Base-by-base conservation (phyloP, 140 eudicot species). In the Flaveria floridana region DNA sequence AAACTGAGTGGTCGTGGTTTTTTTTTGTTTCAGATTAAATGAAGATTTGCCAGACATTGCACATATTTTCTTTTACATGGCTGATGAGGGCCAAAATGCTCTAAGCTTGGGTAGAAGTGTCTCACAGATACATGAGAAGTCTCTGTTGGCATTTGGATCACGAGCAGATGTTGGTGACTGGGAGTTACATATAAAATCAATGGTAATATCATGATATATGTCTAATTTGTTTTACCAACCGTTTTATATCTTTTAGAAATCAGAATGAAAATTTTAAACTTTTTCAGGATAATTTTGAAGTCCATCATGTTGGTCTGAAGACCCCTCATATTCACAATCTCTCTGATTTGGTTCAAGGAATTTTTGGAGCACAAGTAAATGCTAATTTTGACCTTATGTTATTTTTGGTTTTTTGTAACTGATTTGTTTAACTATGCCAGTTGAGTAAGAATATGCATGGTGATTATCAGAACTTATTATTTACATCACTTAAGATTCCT, bases 1-100 rank as follows among this genome's bases (percentile, higher is more conserved):
- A 18, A 53, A 3, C 2, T 5, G 50, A 41, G 19, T 65, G 53
- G 71, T 41, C 23, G 6, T 65, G 70, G 46, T 65, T 65, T 34
- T 6, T 18, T 25, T 63, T 79, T 79, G 70, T 55, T 74, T 34
- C 74, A 74, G 83, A 59, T 72, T 59, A 76, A 59, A 41, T 59
- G 91, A 85, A 46, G 88, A 85, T 51, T 68, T 57, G 80, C 77
- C 65, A 75, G 82, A 79, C 11, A 15, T 50, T 73, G 85, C 84
- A 37, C 99, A 95, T 81, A 79, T 95, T 44, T 95, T 95, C 86
- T 88, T 95, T 85, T 95, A 95, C 78, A 75, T 95, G 86, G 97
- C 89, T 71, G 99, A 95, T 78, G 99, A 95, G 84, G 88, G 79
- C 73, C 92, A 84, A 79, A 83, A 81, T 79, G 84, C 84, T 77